A percentile compares a stretch with the other conserved stretches of the same genome.
Conservation (phyloP, 371 early-diverging fungal species). For the Rhizopus microsporus region DNA sequence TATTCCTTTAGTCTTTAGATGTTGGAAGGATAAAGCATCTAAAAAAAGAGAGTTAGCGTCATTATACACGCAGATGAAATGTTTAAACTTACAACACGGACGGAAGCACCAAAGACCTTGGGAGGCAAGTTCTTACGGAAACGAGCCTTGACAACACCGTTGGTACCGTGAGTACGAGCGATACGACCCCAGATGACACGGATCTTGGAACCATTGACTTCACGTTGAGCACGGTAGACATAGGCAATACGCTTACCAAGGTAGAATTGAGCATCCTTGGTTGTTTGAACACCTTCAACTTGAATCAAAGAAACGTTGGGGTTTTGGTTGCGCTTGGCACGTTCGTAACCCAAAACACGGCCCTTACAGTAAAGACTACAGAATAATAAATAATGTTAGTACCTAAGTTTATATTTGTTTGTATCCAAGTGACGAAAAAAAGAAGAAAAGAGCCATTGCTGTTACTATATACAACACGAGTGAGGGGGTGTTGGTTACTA, state of each 20-base stretch:
- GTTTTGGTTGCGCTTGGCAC: constrained; percentile 84
- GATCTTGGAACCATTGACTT: constrained; percentile 85
- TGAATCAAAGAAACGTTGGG: constrained; percentile 85
- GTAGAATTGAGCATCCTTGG: constrained; percentile 83
- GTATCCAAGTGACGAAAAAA: background rate
- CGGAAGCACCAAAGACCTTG: constrained; percentile 81
- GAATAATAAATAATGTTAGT: constrained; percentile 2
- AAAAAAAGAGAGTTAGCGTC: background rate
- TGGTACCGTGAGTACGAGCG: constrained; percentile 88
- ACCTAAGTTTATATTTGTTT: too few species aligned
- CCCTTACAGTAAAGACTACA: constrained; percentile 92
- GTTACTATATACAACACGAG: too few species aligned
- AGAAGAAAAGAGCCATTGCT: background rate
- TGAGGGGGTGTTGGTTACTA: too few species aligned
- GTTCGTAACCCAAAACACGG: constrained; percentile 88
- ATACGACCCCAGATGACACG: constrained; percentile 95
- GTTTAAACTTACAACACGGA: constrained; percentile 73
- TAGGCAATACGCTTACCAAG: constrained; percentile 80
- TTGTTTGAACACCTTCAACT: constrained; percentile 85
- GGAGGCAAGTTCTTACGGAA: constrained; percentile 92
- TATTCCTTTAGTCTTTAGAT: constrained; percentile 56
- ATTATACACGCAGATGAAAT: background rate
- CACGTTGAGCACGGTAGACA: constrained; percentile 82
- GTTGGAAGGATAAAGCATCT: constrained; percentile 95
- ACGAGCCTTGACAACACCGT: constrained; percentile 88